These are phyloP conservation scores for Pythium rishiriense DNA, from an alignment of 352 stramenopile species.

Conservation along the genomic window DNA sequence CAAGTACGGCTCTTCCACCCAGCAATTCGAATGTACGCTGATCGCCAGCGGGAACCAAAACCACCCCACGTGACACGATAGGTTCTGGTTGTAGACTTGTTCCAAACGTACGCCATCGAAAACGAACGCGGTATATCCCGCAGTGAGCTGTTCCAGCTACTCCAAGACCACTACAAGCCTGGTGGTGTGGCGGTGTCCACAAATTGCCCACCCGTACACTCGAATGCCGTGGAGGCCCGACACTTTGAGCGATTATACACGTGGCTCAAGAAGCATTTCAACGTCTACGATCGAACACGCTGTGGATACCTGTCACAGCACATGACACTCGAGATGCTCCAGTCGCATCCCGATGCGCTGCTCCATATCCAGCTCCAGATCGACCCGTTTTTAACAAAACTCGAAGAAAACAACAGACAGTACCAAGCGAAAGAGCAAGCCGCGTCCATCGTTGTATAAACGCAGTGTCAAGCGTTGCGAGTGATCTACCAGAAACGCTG, in stretches of 20 bases:
- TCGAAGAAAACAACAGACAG: constrained; percentile 47
- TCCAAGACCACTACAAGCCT: constrained; percentile 52
- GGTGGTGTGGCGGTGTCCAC: neutral
- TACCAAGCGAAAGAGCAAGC: constrained; percentile 45
- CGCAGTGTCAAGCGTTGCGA: too few relatives aligned
- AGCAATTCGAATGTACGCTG: constrained; percentile 61
- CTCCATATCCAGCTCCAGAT: constrained; percentile 51
- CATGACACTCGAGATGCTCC: constrained; percentile 45
- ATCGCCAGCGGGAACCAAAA: neutral
- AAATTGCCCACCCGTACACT: neutral
- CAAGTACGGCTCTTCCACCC: constrained; percentile 34
- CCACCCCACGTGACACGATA: neutral
- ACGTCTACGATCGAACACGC: constrained; percentile 39
- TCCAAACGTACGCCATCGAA: constrained; percentile 53
- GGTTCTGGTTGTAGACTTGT: constrained; percentile 36
- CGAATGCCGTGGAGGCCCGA: constrained; percentile 30
- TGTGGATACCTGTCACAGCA: constrained; percentile 38
- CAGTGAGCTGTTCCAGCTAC: constrained; percentile 48
- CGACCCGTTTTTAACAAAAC: constrained; percentile 39
- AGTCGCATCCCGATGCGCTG: constrained; percentile 42
- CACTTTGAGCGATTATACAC: constrained; percentile 72
- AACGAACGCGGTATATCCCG: constrained; percentile 59
- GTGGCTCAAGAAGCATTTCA: constrained; percentile 75
- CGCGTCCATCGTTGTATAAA: constrained; percentile 11
- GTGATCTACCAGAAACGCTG: too few relatives aligned